Evolutionary conservation across 192 early-diverging fungal genomes (phyloP).

Genomic region (Linnemannia hyalina): DNA sequence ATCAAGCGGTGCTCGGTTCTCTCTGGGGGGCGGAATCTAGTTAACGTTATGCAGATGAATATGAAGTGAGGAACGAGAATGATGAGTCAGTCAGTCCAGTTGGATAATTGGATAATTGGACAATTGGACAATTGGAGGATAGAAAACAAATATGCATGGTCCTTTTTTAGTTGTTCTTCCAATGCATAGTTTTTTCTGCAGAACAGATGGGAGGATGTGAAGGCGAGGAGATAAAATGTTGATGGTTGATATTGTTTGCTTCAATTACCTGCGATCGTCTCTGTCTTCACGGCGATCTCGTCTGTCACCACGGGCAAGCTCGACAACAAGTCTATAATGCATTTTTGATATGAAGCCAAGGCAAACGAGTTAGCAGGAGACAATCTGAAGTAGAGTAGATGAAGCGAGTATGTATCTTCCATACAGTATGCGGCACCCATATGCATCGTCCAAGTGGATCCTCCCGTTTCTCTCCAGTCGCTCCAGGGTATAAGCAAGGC

Average conservation of each 20-base stretch:
- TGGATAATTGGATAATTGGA: not conserved
- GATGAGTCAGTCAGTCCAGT: not conserved
- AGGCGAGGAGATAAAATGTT: conserved; percentile 14
- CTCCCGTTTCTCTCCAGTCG: no score
- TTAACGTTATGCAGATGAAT: not conserved
- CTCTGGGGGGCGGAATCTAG: conserved; percentile 61
- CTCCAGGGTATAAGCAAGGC: not conserved
- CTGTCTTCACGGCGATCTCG: conserved; percentile 65
- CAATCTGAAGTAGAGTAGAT: not conserved
- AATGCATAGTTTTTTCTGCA: not conserved
- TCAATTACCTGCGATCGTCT: conserved; percentile 58
- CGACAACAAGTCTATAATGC: conserved; percentile 78
- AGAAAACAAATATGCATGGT: conserved; percentile 5
- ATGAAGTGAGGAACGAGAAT: not conserved
- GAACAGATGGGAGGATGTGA: conserved; percentile 14
- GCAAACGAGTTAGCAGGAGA: not conserved
- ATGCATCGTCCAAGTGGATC: not conserved
- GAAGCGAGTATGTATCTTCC: not conserved
- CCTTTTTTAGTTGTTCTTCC: not conserved
- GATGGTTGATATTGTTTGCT: no score
- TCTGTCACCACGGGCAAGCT: conserved; percentile 80
- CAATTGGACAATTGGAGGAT: not conserved
- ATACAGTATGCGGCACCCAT: not conserved
- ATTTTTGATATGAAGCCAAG: not conserved
- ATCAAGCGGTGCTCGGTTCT: conserved; percentile 78